Evolutionary conservation across 2,329 filamentous ascomycete genomes (phyloP).

Genomic region (Chalaropsis thielavioides): DNA sequence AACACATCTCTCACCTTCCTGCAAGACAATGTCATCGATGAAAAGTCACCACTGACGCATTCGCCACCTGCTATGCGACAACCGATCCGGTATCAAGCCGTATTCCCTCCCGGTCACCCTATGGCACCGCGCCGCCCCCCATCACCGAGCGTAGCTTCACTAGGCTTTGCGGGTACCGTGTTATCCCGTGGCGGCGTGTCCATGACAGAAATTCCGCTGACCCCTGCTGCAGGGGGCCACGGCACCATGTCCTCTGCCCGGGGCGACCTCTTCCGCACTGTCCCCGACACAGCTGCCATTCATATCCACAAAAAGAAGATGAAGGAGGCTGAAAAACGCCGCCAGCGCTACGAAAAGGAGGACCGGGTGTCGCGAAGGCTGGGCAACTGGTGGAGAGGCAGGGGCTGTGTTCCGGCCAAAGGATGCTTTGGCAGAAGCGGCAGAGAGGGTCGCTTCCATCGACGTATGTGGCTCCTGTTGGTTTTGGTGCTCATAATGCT

Average conservation of each 20-base stretch:
- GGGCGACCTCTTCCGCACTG: constrained; percentile 30
- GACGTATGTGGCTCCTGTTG: constrained; percentile 45
- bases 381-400: constrained; percentile 50
- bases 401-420: constrained; percentile 45
- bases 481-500: constrained; percentile 37
- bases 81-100: constrained; percentile 38
- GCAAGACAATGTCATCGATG: neutral
- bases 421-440: constrained; percentile 51
- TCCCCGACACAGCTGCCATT: constrained; percentile 30
- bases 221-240: constrained; percentile 28
- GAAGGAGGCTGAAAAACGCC: constrained; percentile 22
- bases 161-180: constrained; percentile 47
- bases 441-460: constrained; percentile 47
- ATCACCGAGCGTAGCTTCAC: constrained; percentile 48
- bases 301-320: neutral
- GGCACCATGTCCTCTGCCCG: constrained; percentile 28
- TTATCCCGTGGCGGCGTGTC: constrained; percentile 45
- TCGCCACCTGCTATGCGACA: constrained; percentile 32
- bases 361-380: constrained; percentile 42
- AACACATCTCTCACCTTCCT: neutral
- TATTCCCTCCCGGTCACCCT: constrained; percentile 41
- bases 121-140: constrained; percentile 33
- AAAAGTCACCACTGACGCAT: constrained; percentile 38
- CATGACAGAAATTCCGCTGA: constrained; percentile 44
- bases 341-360: constrained; percentile 49